phyloP scores from a whole-genome alignment of 2,329 filamentous ascomycete species.

The Oidium heveae region DNA sequence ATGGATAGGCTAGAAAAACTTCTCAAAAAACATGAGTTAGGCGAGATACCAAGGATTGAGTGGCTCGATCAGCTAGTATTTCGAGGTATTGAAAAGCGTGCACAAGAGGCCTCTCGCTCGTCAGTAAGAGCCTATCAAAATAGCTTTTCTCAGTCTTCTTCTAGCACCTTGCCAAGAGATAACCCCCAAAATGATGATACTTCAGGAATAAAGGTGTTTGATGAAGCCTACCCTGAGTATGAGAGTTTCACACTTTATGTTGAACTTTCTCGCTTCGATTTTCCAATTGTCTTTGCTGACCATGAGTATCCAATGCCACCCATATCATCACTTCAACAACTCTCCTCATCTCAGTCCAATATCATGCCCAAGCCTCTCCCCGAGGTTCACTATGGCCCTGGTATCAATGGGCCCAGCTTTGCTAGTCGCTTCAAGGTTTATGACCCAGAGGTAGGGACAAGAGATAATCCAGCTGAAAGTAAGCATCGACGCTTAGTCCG shows the following conservation, averaged over 20 bases:
- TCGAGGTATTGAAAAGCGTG: slow-evolving; percentile 60
- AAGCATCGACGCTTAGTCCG: slow-evolving; percentile 84
- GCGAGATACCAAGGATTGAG: slow-evolving; percentile 73
- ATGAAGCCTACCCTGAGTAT: slow-evolving; percentile 13
- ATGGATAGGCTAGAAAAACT: slow-evolving; percentile 70
- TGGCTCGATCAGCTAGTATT: slow-evolving; percentile 95
- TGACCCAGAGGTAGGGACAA: slow-evolving; percentile 72
- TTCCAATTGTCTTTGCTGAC: slow-evolving; percentile 84
- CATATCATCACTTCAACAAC: slow-evolving; percentile 46
- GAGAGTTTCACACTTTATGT: slow-evolving; percentile 64
- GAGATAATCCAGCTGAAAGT: slow-evolving; percentile 80
- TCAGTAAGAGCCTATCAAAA: slow-evolving; percentile 32
- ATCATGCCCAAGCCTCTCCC: slow-evolving; percentile 56
- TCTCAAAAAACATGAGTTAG: slow-evolving; percentile 96
- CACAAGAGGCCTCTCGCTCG: slow-evolving; percentile 35
- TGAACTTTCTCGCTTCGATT: slow-evolving; percentile 84
- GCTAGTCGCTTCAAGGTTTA: slow-evolving; percentile 58
- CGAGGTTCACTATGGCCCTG: slow-evolving; percentile 72
- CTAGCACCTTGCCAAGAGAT: slow-evolving; percentile 11
- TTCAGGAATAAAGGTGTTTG: neutral
- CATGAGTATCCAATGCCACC: slow-evolving; percentile 74
- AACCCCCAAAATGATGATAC: slow-evolving; percentile 12
- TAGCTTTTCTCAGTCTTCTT: slow-evolving; percentile 15
- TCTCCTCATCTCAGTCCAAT: slow-evolving; percentile 37
- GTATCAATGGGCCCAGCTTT: slow-evolving; percentile 43